These are phyloP conservation scores for Xylaria telfairii DNA, from an alignment of 495 filamentous ascomycete species.

Conservation along the genomic window DNA sequence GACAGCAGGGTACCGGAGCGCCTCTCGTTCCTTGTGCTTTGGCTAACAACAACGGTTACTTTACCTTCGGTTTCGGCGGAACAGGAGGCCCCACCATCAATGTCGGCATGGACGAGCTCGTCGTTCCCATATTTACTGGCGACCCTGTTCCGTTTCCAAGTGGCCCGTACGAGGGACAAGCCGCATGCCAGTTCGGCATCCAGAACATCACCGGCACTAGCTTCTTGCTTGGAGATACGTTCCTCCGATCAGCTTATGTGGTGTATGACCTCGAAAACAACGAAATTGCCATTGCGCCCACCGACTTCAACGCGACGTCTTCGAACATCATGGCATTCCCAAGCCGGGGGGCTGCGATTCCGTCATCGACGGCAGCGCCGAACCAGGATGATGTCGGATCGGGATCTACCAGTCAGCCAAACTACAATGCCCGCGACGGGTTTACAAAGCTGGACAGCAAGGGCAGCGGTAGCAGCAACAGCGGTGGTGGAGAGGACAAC, in stretches of 20 bases:
- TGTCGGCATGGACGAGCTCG: slow-evolving; percentile 77
- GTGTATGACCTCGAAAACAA: slow-evolving; percentile 94
- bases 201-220: slow-evolving; percentile 66
- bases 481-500: slow-evolving; percentile 33
- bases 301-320: slow-evolving; percentile 79
- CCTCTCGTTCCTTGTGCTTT: slow-evolving; percentile 76
- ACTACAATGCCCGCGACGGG: slow-evolving; percentile 47
- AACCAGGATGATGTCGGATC: slow-evolving; percentile 46
- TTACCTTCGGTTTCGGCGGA: slow-evolving; percentile 78
- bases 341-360: slow-evolving; percentile 55
- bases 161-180: slow-evolving; percentile 59
- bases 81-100: slow-evolving; percentile 67
- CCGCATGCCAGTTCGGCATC: slow-evolving; percentile 77
- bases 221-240: slow-evolving; percentile 89
- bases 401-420: slow-evolving; percentile 38
- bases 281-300: slow-evolving; percentile 83
- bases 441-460: slow-evolving; percentile 35
- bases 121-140: slow-evolving; percentile 64
- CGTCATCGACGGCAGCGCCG: slow-evolving; percentile 53
- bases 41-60: slow-evolving; percentile 62
- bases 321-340: slow-evolving; percentile 60
- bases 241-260: slow-evolving; percentile 90
- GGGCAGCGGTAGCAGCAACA: slow-evolving; percentile 3
- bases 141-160: slow-evolving; percentile 44
- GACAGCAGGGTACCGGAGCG: slow-evolving; percentile 44